Conservation (phyloP, 257 asterid species). For the Solanum appendiculatum region DNA sequence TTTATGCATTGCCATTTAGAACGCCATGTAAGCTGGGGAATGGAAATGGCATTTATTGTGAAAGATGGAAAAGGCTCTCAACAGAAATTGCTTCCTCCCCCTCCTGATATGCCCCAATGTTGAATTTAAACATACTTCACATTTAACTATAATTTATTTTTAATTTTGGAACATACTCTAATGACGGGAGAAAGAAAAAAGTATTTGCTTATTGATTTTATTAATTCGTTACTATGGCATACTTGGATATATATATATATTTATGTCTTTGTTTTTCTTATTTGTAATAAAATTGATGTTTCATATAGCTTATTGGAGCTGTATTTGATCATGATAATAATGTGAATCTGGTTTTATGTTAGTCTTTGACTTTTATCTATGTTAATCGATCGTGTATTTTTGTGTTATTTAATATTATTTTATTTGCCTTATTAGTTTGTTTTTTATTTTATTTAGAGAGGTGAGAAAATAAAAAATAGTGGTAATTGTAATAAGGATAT, state of each 20-base stretch:
- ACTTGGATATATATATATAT: background rate
- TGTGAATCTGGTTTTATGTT: background rate
- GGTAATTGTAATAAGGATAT: background rate
- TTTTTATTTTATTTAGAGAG: background rate
- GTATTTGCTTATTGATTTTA: background rate
- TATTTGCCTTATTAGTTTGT: background rate
- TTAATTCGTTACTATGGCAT: background rate
- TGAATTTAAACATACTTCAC: background rate
- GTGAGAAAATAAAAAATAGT: background rate
- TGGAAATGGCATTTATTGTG: slow-evolving; percentile 21
- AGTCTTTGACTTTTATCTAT: background rate
- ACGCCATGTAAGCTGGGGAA: slow-evolving; percentile 26
- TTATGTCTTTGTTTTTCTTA: background rate
- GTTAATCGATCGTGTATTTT: background rate
- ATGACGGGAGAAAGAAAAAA: background rate
- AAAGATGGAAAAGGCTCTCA: slow-evolving; percentile 10
- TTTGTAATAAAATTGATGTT: background rate
- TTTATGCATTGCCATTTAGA: slow-evolving; percentile 31
- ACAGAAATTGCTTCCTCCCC: background rate
- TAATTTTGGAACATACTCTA: background rate
- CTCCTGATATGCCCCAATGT: background rate
- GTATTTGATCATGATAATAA: background rate
- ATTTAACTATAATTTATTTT: background rate
- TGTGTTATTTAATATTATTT: background rate
- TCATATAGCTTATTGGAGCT: background rate